Evolutionary conservation across 179 eudicot genomes (phyloP).

Genomic region (Spinacia oleracea): DNA sequence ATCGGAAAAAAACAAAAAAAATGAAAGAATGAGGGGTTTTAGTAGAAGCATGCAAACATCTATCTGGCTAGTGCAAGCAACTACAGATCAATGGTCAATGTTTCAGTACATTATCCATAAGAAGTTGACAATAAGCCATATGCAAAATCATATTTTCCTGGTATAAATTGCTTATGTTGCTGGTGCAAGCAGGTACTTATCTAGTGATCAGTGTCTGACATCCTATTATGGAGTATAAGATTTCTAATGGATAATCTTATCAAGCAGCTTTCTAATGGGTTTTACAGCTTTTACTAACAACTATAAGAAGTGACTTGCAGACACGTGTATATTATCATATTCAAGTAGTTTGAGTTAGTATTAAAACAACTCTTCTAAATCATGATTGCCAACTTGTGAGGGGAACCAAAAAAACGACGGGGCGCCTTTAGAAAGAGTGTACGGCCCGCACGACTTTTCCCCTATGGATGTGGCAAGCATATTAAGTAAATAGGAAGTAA

Average conservation of each 20-base stretch:
- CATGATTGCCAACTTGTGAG: background rate
- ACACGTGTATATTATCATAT: background rate
- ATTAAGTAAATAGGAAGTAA: too few relatives aligned
- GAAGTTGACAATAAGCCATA: background rate
- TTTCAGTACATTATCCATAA: too few relatives aligned
- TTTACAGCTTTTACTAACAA: background rate
- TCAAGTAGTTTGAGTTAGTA: background rate
- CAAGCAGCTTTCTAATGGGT: background rate
- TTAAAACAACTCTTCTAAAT: background rate
- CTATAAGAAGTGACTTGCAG: background rate
- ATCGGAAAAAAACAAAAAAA: background rate
- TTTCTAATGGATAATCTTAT: background rate
- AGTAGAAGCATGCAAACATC: background rate
- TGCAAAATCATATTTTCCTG: background rate
- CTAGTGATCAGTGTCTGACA: background rate
- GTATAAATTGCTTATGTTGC: background rate
- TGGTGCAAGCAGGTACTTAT: background rate
- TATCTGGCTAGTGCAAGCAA: background rate
- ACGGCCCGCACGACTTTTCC: too few relatives aligned
- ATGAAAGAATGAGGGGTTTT: background rate
- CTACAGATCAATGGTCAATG: background rate
- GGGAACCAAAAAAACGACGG: too few relatives aligned
- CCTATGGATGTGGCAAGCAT: too few relatives aligned
- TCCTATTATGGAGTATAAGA: background rate
- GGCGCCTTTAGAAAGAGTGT: too few relatives aligned